A percentile compares a stretch with the other conserved stretches of the same genome.
phyloP scores from a whole-genome alignment of 2,329 filamentous ascomycete species.

The Tricladium varicosporioides region DNA sequence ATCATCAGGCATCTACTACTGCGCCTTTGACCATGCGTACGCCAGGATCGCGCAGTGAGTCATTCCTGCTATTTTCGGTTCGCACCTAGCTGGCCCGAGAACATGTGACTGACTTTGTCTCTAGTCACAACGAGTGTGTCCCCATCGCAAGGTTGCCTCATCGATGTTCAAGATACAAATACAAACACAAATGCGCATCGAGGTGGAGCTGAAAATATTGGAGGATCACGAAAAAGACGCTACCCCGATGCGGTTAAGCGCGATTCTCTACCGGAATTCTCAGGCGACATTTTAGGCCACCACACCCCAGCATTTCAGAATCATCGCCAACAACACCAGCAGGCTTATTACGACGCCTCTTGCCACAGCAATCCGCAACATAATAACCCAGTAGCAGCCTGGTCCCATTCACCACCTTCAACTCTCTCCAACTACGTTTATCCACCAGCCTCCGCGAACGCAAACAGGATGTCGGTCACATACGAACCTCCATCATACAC shows the following conservation, averaged over 20 bases:
- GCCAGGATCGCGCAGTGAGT: slow-evolving; percentile 18
- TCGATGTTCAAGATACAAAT: not conserved
- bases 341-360: slow-evolving; percentile 16
- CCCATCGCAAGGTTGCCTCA: slow-evolving; percentile 8
- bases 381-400: slow-evolving; percentile 10
- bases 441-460: slow-evolving; percentile 1
- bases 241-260: slow-evolving; percentile 9
- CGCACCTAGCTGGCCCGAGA: not conserved
- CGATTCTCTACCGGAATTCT: slow-evolving; percentile 4
- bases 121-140: slow-evolving; percentile 11
- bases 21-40: slow-evolving; percentile 11
- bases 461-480: slow-evolving; percentile 28
- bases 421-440: slow-evolving; percentile 2
- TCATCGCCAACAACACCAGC: slow-evolving; percentile 7
- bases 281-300: slow-evolving; percentile 12
- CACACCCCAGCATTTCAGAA: slow-evolving; percentile 1
- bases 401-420: slow-evolving; percentile 3
- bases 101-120: slow-evolving; percentile 25
- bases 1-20: slow-evolving; percentile 18
- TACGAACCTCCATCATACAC: slow-evolving; percentile 30
- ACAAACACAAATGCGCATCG: slow-evolving; percentile 12
- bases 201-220: not conserved
- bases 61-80: slow-evolving; percentile 11
- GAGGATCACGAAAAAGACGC: not conserved
- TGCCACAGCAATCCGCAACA: slow-evolving; percentile 10